Conservation (phyloP, 2,329 filamentous ascomycete genomes). For the Penicillium fuscoglaucum region DNA sequence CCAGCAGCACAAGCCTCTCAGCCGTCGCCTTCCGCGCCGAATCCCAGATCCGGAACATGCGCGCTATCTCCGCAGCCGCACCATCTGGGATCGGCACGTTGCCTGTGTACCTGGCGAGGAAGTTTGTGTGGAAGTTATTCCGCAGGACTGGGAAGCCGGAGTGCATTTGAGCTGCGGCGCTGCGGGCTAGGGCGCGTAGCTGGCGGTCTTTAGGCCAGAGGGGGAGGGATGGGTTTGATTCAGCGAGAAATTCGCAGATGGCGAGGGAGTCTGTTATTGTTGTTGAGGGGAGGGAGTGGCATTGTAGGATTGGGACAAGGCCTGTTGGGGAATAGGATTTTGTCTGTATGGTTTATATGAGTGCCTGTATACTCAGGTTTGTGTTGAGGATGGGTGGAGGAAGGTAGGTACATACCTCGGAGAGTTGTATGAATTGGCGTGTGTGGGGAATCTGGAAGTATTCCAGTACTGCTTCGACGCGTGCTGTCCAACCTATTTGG, state of each 20-base stretch:
- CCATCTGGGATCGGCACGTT: conserved; percentile 31
- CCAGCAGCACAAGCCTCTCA: conserved; percentile 25
- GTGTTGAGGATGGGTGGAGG: neutral
- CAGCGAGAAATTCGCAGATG: conserved; percentile 38
- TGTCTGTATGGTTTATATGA: conserved; percentile 16
- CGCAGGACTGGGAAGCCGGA: conserved; percentile 34
- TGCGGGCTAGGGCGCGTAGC: conserved; percentile 36
- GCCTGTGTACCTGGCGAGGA: conserved; percentile 33
- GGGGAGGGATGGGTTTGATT: conserved; percentile 29
- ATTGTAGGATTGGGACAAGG: conserved; percentile 33
- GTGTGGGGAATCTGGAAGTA: conserved; percentile 38
- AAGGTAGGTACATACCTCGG: conserved; percentile 24
- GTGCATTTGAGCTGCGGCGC: conserved; percentile 38
- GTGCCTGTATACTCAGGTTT: neutral
- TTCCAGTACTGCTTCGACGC: conserved; percentile 36
- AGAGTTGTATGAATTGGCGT: conserved; percentile 23
- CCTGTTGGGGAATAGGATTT: conserved; percentile 31
- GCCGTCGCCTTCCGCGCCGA: conserved; percentile 26
- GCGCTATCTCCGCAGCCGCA: conserved; percentile 28
- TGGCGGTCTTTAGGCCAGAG: conserved; percentile 36
- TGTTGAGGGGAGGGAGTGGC: conserved; percentile 23
- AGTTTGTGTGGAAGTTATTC: conserved; percentile 30
- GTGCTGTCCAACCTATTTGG: conserved; percentile 36
- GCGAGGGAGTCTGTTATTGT: conserved; percentile 34
- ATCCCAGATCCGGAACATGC: conserved; percentile 33